Evolutionary conservation across 169 alveolate genomes (phyloP).

Genomic region (Blepharisma undulans): DNA sequence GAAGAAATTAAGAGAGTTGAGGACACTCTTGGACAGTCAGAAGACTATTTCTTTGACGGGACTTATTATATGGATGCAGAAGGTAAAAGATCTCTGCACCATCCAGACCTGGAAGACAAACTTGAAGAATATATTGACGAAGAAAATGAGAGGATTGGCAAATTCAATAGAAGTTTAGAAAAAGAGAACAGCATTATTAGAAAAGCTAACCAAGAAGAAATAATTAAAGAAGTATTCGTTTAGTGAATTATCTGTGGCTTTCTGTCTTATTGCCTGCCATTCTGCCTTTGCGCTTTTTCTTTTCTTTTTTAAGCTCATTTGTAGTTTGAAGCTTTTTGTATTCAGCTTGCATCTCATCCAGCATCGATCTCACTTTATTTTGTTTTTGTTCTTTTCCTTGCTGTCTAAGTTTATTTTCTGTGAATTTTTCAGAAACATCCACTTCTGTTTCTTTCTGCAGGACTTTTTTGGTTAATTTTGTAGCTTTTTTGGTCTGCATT

Average conservation of each 20-base stretch:
- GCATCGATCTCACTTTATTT: not conserved
- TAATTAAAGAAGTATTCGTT: not conserved
- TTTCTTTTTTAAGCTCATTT: not conserved
- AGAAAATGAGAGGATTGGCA: constrained; percentile 54
- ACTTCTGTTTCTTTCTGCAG: constrained; percentile 10
- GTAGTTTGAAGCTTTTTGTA: constrained; percentile 6
- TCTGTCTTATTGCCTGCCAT: constrained; percentile 23
- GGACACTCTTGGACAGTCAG: constrained; percentile 41
- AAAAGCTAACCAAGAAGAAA: not conserved
- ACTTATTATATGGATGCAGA: constrained; percentile 43
- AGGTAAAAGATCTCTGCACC: constrained; percentile 34
- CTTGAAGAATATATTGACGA: constrained; percentile 43
- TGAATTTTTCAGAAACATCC: not conserved
- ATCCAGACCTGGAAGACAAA: constrained; percentile 46
- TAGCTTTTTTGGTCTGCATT: not conserved
- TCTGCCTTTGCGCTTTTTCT: not conserved
- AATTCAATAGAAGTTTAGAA: constrained; percentile 48
- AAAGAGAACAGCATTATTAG: constrained; percentile 36
- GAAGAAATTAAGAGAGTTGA: constrained; percentile 47
- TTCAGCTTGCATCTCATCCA: constrained; percentile 24
- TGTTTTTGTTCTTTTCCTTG: not conserved
- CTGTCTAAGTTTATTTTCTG: not conserved
- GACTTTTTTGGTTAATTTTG: not conserved
- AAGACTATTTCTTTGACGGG: constrained; percentile 52
- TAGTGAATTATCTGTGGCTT: not conserved